Base-by-base conservation (phyloP, 2,329 filamentous ascomycete genomes). In the Furcasterigmium furcatum region DNA sequence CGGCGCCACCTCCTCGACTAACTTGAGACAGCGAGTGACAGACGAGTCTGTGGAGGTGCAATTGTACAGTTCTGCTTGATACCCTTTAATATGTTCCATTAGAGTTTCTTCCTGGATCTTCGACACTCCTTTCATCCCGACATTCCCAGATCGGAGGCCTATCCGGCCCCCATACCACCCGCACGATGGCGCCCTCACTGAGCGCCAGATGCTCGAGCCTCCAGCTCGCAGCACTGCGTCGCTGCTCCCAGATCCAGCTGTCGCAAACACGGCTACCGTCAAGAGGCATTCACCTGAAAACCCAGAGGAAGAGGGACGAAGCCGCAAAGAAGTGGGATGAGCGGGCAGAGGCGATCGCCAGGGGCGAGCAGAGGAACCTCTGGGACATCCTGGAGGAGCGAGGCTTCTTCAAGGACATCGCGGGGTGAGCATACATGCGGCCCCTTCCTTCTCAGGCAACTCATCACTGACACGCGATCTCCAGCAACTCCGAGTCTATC, bases 371-470 rank as follows among this genome's bases (percentile, higher is more conserved):
- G 40, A 68, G 68, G 38, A 70, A 80, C 51, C 74, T 85, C 44
- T 81, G 87, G 67, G 77, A 80, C 43, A 56, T 85, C 16, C 71
- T 94, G 12, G 79, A 88, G 54, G 82, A 87, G 63, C 75, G 88
- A 56, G 88, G 87, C 36, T 83, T 80, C 52, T 71, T 92, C 50
- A 88, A 91, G 57, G 81, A 88, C 52, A 73, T 87, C 27, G 85
- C 87, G 53, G 88, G 86, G 85, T 89, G 71, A 53, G 77, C 62
- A 30, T 20, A n/a, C 7, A 30, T 25, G 22, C 9, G 32, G 14
- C 16, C 30, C 25, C 12, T 34, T 34, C 9, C 9, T n/a, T n/a
- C 24, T 12, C 24, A 27, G 24, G 12, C 24, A 27, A 7, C 12
- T 27, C 24, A 12, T 7, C 27, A 13, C 41, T 43, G 30, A 36